Evolutionary conservation across 768 basidiomycete species (phyloP).

Genomic region (Clitopilus hobsonii): DNA sequence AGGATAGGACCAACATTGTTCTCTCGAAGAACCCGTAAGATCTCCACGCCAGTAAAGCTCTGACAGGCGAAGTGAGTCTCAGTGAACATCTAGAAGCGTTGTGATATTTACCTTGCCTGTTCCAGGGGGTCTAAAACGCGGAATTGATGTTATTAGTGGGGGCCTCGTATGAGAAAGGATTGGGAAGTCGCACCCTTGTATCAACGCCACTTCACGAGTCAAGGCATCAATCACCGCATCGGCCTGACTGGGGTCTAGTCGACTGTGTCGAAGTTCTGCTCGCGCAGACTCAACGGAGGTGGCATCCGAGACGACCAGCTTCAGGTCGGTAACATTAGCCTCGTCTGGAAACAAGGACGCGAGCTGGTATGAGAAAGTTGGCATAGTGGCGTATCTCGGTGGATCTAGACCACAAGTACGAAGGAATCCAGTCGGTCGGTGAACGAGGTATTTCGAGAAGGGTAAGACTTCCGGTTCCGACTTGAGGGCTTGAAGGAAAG

Average conservation of each 20-base stretch:
- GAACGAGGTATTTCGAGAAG: slow-evolving; percentile 50
- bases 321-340: slow-evolving; percentile 32
- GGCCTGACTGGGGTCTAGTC: slow-evolving; percentile 66
- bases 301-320: slow-evolving; percentile 34
- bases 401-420: slow-evolving; percentile 32
- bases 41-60: slow-evolving; percentile 67
- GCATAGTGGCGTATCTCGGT: slow-evolving; percentile 49
- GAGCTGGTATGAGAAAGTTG: slow-evolving; percentile 54
- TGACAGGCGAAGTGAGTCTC: slow-evolving; percentile 16
- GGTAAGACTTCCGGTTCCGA: slow-evolving; percentile 55
- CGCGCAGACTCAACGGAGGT: slow-evolving; percentile 45
- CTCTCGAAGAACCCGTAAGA: slow-evolving; percentile 59
- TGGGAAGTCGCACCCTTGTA: slow-evolving; percentile 61
- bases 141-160: slow-evolving; percentile 1
- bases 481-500: slow-evolving; percentile 60
- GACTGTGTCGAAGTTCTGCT: slow-evolving; percentile 41
- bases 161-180: background rate
- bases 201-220: slow-evolving; percentile 55
- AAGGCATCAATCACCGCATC: slow-evolving; percentile 63
- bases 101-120: slow-evolving; percentile 58
- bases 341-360: slow-evolving; percentile 44
- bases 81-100: background rate
- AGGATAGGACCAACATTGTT: slow-evolving; percentile 43
- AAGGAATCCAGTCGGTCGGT: slow-evolving; percentile 33
- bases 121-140: slow-evolving; percentile 56